A percentile compares a stretch with the other conserved stretches of the same genome.
These are phyloP conservation scores for Begonia loranthoides DNA, from an alignment of 306 rosid genomes.

Conservation along the genomic window DNA sequence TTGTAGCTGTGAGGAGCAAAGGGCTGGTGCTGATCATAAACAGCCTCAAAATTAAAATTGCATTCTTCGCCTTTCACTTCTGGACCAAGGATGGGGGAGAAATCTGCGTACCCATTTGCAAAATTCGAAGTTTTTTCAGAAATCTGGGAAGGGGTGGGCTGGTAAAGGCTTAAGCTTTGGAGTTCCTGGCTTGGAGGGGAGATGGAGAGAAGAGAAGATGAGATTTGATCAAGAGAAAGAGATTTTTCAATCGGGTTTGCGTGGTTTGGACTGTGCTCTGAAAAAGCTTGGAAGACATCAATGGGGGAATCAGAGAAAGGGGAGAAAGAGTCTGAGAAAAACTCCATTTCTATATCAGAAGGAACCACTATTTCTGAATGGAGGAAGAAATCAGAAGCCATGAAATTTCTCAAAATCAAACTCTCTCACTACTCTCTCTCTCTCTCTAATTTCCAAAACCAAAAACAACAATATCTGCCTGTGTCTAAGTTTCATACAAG, in stretches of 20 bases:
- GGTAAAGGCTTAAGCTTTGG: constrained; percentile 28
- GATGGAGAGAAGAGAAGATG: constrained; percentile 21
- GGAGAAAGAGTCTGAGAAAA: constrained; percentile 31
- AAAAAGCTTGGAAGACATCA: constrained; percentile 21
- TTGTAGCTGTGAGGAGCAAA: constrained; percentile 40
- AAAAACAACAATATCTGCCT: too few relatives aligned
- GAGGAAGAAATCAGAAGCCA: constrained; percentile 58
- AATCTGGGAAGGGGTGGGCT: constrained; percentile 11
- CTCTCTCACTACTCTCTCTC: too few relatives aligned
- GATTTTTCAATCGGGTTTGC: constrained; percentile 20
- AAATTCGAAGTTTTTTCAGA: constrained; percentile 6
- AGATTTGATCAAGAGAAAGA: constrained; percentile 8
- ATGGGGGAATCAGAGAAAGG: constrained; percentile 30
- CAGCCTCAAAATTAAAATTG: constrained; percentile 16
- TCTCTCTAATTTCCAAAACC: too few relatives aligned
- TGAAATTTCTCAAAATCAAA: constrained; percentile 9
- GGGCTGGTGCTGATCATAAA: constrained; percentile 6
- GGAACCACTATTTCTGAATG: constrained; percentile 23
- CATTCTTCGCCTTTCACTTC: constrained; percentile 56
- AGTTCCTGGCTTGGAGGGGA: constrained; percentile 40
- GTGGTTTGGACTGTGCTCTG: constrained; percentile 11
- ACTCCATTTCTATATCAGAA: constrained; percentile 28
- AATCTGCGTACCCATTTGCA: constrained; percentile 19
- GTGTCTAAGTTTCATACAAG: too few relatives aligned
- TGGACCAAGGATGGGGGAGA: constrained; percentile 10